A percentile compares a stretch with the other conserved stretches of the same genome.
Evolutionary conservation across 257 asterid species (phyloP).

Genomic region (Ligustrum vulgare): DNA sequence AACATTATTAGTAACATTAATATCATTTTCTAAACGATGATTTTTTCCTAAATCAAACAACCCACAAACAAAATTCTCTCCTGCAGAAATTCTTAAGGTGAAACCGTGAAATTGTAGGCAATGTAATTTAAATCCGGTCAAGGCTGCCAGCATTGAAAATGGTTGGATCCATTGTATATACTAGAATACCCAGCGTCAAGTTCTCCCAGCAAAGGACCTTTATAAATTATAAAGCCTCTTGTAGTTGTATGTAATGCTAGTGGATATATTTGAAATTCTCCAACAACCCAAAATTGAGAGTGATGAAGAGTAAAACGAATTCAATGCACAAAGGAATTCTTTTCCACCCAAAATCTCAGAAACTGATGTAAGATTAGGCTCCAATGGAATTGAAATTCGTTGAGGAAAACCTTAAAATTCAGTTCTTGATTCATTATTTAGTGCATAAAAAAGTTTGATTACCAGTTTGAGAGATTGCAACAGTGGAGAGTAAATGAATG

Average conservation of each 20-base stretch:
- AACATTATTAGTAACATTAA: constrained; percentile 30
- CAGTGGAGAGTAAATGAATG: constrained; percentile 51
- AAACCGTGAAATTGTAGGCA: constrained; percentile 9
- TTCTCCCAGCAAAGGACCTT: constrained; percentile 47
- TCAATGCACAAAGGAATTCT: constrained; percentile 66
- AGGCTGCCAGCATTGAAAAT: constrained; percentile 61
- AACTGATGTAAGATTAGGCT: constrained; percentile 27
- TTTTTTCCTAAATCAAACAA: constrained; percentile 37
- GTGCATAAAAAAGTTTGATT: constrained; percentile 70
- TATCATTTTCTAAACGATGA: constrained; percentile 48
- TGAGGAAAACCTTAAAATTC: constrained; percentile 64
- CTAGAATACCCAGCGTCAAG: constrained; percentile 57
- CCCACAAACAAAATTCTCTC: constrained; percentile 70
- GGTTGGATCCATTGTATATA: constrained; percentile 41
- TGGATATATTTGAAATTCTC: constrained; percentile 47
- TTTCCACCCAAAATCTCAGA: constrained; percentile 69
- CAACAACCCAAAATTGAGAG: constrained; percentile 63
- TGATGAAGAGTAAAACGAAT: constrained; percentile 39
- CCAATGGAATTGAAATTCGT: constrained; percentile 43
- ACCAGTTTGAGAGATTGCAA: constrained; percentile 66
- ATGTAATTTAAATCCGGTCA: constrained; percentile 21
- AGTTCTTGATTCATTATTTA: constrained; percentile 34
- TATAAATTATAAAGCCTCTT: constrained; percentile 57
- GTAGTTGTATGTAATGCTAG: constrained; percentile 33
- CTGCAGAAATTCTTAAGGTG: constrained; percentile 62